phyloP scores from a whole-genome alignment of 129 eudicot genomes.

The Tagetes patula region DNA sequence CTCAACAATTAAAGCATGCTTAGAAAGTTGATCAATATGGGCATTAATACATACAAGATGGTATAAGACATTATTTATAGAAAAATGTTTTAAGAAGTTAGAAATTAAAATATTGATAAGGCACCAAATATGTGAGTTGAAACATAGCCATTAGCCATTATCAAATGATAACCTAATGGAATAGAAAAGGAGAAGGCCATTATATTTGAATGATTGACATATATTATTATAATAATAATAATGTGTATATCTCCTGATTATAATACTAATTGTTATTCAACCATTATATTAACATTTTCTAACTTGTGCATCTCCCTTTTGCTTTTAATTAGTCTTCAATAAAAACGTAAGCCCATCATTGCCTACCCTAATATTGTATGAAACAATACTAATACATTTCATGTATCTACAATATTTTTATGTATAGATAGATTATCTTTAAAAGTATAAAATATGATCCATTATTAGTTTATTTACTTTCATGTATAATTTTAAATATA shows the following conservation, averaged over 20 bases:
- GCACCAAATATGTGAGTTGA: constrained; percentile 23
- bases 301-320: constrained; percentile 35
- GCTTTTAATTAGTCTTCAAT: constrained; percentile 28
- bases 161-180: constrained; percentile 35
- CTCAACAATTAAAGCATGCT: not conserved
- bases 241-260: not conserved
- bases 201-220: constrained; percentile 38
- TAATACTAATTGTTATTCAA: not conserved
- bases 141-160: constrained; percentile 33
- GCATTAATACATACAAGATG: not conserved
- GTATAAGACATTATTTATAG: not conserved
- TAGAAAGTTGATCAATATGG: not conserved
- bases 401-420: too few species aligned
- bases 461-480: too few species aligned
- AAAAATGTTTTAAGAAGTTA: not conserved
- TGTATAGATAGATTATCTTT: too few species aligned
- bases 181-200: constrained; percentile 21
- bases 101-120: not conserved
- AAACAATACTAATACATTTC: too few species aligned
- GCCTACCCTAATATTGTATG: not conserved
- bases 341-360: constrained; percentile 25
- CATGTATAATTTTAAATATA: too few species aligned
- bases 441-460: too few species aligned
- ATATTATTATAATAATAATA: constrained; percentile 9
- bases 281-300: constrained; percentile 31